Conservation (phyloP, 2,329 filamentous ascomycete genomes). For the Nemania bipapillata region DNA sequence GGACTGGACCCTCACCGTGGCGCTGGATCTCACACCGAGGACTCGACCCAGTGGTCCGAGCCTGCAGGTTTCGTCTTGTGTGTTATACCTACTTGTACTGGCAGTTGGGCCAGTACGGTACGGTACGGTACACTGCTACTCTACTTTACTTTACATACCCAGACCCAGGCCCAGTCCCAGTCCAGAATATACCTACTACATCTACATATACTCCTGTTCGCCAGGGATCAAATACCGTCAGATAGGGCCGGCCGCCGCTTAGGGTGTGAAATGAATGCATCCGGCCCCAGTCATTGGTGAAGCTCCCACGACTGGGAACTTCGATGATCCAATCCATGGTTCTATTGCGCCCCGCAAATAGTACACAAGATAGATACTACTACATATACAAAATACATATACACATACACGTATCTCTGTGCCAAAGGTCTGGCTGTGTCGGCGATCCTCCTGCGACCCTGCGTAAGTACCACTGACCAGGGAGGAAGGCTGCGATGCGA, state of each 20-base stretch:
- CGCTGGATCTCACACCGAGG: slow-evolving; percentile 37
- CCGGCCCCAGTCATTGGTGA: slow-evolving; percentile 29
- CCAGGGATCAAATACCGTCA: slow-evolving; percentile 33
- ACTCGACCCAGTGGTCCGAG: slow-evolving; percentile 17
- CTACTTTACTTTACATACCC: too few species aligned
- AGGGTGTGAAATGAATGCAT: slow-evolving; percentile 24
- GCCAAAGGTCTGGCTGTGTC: slow-evolving; percentile 43
- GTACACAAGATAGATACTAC: background rate
- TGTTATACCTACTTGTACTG: background rate
- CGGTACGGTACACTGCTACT: too few species aligned
- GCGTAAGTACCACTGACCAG: slow-evolving; percentile 48
- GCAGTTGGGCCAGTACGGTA: slow-evolving; percentile 9
- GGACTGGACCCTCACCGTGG: slow-evolving; percentile 30
- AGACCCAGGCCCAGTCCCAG: too few species aligned
- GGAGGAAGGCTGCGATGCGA: slow-evolving; percentile 45
- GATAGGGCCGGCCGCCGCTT: slow-evolving; percentile 27
- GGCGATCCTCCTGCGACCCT: slow-evolving; percentile 49
- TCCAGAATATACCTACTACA: too few species aligned
- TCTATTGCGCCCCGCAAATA: slow-evolving; percentile 36
- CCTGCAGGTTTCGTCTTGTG: slow-evolving; percentile 19
- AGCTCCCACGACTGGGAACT: slow-evolving; percentile 25
- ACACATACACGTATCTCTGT: slow-evolving; percentile 21
- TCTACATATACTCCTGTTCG: too few species aligned
- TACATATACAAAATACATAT: background rate
- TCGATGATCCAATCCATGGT: slow-evolving; percentile 33